Base-by-base conservation (phyloP, 169 alveolate species). In the Toxoplasma gondii region DNA sequence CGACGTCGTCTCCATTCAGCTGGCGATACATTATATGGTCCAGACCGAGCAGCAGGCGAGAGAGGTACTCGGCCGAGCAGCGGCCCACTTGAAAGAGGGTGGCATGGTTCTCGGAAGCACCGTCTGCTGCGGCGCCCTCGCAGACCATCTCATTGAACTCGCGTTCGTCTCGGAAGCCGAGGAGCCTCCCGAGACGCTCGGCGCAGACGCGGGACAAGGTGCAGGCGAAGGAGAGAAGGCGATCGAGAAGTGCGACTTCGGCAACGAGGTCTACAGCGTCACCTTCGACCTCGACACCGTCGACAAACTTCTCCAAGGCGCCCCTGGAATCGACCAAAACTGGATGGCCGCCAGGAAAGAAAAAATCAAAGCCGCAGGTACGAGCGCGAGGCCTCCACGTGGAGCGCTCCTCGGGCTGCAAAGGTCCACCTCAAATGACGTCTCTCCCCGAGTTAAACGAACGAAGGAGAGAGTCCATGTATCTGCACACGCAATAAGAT, bases 21-120 rank as follows among this genome's bases (percentile, higher is more conserved):
- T 98, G 94, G 96, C 98, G 41, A 96, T 98, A 94, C 99, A 98
- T 92, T 98, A 98, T 91, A 96, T 97, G 95, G 96, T 97, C 78
- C 96, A 96, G 88, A 95, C 95, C 80, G 98, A 97, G 93, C 94
- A 94, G 92, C 96, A 96, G 86, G 94, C 97, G 45, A 86, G 96
- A 41, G 97, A 97, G 44, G 96, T 98, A 91, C 96, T 98, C 81
- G 36, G 53, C 45, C 97, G 97, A 91, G 97, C 96, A 9, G 94
- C 98, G n/a, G 74, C 81, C 16, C 94, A 97, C 91, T 91, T 98
- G 94, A 97, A 95, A 44, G 96, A 96, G 2, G 99, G 99, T 19
- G 98, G 99, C 16, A 95, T 94, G 88, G 96, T 97, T 95, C 95
- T 98, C 70, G 99, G 98, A 49, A 95, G 98, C 80, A 95, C 97